Evolutionary conservation across 192 early-diverging fungal genomes (phyloP).

Genomic region (Dimargaris verticillata): DNA sequence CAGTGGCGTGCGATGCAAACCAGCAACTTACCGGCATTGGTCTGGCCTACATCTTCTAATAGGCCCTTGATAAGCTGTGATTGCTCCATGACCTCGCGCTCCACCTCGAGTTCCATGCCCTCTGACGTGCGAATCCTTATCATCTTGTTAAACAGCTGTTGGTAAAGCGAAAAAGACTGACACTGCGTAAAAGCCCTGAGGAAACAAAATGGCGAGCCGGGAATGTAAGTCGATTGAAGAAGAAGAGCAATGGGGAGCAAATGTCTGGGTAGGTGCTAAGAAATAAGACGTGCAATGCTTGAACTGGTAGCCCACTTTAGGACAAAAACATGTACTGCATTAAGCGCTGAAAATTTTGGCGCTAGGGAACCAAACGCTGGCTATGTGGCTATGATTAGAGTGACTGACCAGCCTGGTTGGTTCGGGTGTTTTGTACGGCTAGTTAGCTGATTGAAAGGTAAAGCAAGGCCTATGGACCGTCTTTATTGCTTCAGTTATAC

Average conservation of each 20-base stretch:
- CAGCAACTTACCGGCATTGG: not conserved
- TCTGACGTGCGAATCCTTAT: constrained; percentile 16
- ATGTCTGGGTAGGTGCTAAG: no score
- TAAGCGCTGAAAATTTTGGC: not conserved
- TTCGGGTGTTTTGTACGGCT: no score
- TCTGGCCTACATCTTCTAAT: constrained; percentile 23
- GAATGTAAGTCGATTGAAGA: not conserved
- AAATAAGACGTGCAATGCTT: no score
- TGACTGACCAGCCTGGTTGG: no score
- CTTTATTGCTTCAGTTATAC: no score
- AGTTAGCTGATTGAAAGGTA: no score
- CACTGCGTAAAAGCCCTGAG: not conserved
- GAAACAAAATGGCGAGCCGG: not conserved
- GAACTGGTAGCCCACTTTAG: no score
- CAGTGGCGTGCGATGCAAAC: not conserved
- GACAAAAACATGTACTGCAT: no score
- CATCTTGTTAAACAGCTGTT: not conserved
- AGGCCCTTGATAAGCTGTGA: constrained; percentile 28
- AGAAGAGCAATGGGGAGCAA: not conserved
- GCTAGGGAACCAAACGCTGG: not conserved
- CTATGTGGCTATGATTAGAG: no score
- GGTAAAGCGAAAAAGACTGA: not conserved
- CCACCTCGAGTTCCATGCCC: constrained; percentile 20
- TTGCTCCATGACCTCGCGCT: constrained; percentile 27
- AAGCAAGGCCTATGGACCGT: no score